Evolutionary conservation across 139 green algal genomes (phyloP), one percentile per base, ranked within the genome.

Genomic region (Raphidocelis subcapitata): DNA sequence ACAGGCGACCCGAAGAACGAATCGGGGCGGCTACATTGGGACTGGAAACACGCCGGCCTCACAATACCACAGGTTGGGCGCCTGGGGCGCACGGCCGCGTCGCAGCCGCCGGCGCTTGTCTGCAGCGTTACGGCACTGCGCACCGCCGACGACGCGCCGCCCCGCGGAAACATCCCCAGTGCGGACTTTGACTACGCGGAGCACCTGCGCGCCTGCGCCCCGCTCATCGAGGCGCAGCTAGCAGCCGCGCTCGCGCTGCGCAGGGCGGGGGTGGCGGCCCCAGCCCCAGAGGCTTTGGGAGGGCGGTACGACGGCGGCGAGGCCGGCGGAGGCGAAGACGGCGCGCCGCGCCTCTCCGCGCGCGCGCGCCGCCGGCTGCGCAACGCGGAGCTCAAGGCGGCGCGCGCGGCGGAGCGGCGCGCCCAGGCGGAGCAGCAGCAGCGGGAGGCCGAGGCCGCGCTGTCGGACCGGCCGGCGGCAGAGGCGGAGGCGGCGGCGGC

Each of bases 101-200:
- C 41, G 41, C 41, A 12, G 8, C 12, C 41, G 8, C 8, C 41
- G 8, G 41, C 41, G 8, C 12, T 49, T 49, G 8, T 49, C 8
- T 49, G 41, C 41, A 20, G 41, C 41, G 12, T 12, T 12, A 20
- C 41, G 8, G 41, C 41, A 49, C 12, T 49, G 41, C 41, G 12
- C 8, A 49, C 41, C 41, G 12, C 12, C 8, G 41, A 49, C 41
- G n/a, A n/a, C n/a, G n/a, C n/a, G n/a, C n/a, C n/a, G n/a, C n/a
- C n/a, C n/a, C n/a, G n/a, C n/a, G n/a, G n/a, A 49, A 49, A 8
- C 41, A 49, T 77, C 21, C 46, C 63, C 47, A 64, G 33, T 60
- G 28, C 21, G 1, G 70, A 77, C 32, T 77, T 57, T 55, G 61
- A 64, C 31, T 77, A 60, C 60, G 41, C n/a, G 26, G 61, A 69